Conservation (phyloP, 148 eudicot species). For the Salicornia ramosissima region DNA sequence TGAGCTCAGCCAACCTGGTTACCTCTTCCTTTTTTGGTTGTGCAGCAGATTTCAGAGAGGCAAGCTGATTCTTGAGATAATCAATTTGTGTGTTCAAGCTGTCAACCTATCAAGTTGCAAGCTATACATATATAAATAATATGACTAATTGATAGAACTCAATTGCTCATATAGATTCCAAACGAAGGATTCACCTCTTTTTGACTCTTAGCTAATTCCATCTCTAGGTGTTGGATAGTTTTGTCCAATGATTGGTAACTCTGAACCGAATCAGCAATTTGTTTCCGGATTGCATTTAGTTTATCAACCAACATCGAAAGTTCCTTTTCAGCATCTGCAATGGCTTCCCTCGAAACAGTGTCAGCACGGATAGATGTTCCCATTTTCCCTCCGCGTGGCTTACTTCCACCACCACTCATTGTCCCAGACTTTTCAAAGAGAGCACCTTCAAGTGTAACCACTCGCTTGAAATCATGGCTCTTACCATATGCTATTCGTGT, state of each 20-base stretch:
- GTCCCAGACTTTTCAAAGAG: slow-evolving; percentile 94
- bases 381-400: slow-evolving; percentile 98
- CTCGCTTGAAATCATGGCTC: slow-evolving; percentile 62
- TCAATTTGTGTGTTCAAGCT: slow-evolving; percentile 58
- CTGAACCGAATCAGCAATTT: slow-evolving; percentile 55
- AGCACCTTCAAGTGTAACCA: slow-evolving; percentile 89
- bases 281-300: slow-evolving; percentile 41
- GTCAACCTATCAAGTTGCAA: slow-evolving; percentile 54
- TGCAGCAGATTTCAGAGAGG: slow-evolving; percentile 72
- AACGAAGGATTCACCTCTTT: slow-evolving; percentile 53
- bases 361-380: slow-evolving; percentile 80
- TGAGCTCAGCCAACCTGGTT: slow-evolving; percentile 51
- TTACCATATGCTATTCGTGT: slow-evolving; percentile 85
- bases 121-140: neutral
- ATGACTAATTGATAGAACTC: neutral
- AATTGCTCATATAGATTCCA: neutral
- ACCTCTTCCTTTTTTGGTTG: slow-evolving; percentile 66
- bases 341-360: slow-evolving; percentile 76
- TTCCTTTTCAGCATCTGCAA: slow-evolving; percentile 69
- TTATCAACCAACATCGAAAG: slow-evolving; percentile 52
- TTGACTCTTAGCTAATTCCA: slow-evolving; percentile 80
- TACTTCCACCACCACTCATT: slow-evolving; percentile 93
- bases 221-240: slow-evolving; percentile 53
- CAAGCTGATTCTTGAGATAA: slow-evolving; percentile 71
- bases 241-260: slow-evolving; percentile 59